phyloP scores from a whole-genome alignment of 495 filamentous ascomycete genomes.

The Penicillium arizonense region DNA sequence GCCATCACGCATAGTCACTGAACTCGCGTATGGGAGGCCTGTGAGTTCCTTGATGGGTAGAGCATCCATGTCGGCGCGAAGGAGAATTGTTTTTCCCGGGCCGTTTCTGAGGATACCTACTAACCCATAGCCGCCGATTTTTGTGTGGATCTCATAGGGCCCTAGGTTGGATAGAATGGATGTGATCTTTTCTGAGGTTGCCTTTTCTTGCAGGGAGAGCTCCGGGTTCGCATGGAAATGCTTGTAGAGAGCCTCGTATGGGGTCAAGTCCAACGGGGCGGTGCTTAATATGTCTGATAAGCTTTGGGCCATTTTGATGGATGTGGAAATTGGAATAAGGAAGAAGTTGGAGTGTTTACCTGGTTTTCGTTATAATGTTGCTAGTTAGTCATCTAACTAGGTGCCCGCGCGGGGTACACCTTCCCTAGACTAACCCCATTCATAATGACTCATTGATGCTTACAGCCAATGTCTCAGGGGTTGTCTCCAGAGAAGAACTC shows the following conservation, averaged over 20 bases:
- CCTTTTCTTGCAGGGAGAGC: conserved; percentile 52
- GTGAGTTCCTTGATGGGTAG: conserved; percentile 53
- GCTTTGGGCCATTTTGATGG: conserved; percentile 20
- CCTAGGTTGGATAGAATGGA: conserved; percentile 28
- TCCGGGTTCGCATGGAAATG: conserved; percentile 56
- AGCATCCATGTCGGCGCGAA: conserved; percentile 55
- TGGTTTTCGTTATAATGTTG: too few relatives aligned
- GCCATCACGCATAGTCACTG: conserved; percentile 38
- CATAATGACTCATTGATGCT: too few relatives aligned
- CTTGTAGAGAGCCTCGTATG: conserved; percentile 55
- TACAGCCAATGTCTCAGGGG: too few relatives aligned
- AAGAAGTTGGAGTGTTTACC: too few relatives aligned
- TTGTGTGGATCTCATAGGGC: conserved; percentile 38
- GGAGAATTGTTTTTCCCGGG: conserved; percentile 44
- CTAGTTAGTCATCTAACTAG: too few relatives aligned
- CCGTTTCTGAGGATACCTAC: conserved; percentile 48
- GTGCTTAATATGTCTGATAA: conserved; percentile 23
- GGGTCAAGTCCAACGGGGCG: conserved; percentile 23
- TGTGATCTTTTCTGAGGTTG: conserved; percentile 44
- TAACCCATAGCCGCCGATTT: conserved; percentile 50
- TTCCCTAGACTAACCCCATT: too few relatives aligned
- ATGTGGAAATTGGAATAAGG: too few relatives aligned
- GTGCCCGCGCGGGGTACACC: too few relatives aligned
- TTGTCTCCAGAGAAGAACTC: too few relatives aligned
- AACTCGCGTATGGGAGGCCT: conserved; percentile 48